Evolutionary conservation across 805 yeast genomes (phyloP).

Genomic region (Wickerhamiella spandovensis): DNA sequence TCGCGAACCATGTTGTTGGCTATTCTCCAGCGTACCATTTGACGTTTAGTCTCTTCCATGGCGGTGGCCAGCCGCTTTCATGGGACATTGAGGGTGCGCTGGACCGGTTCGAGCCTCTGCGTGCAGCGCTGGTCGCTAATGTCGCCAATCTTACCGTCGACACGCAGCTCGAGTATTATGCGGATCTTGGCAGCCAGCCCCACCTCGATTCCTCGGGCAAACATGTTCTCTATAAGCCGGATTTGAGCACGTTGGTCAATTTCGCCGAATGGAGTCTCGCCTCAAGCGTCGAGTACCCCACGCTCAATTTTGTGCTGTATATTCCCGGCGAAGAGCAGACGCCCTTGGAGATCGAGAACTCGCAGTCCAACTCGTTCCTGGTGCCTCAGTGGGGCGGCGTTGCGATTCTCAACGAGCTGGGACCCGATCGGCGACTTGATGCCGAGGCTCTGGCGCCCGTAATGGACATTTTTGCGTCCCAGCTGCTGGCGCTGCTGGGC

Average conservation of each 20-base stretch:
- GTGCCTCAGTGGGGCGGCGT: constrained; percentile 92
- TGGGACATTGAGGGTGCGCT: constrained; percentile 63
- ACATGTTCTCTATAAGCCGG: constrained; percentile 32
- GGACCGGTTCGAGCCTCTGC: constrained; percentile 41
- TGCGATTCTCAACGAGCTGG: constrained; percentile 33
- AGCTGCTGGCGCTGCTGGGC: constrained; percentile 61
- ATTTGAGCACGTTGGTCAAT: constrained; percentile 66
- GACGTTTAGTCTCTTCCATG: constrained; percentile 62
- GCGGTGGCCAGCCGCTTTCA: constrained; percentile 38
- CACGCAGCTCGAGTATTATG: constrained; percentile 63
- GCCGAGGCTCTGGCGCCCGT: constrained; percentile 39
- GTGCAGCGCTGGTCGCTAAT: constrained; percentile 35
- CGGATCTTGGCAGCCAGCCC: constrained; percentile 25
- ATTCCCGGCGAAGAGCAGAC: constrained; percentile 39
- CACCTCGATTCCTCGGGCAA: constrained; percentile 13
- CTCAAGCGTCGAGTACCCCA: constrained; percentile 44
- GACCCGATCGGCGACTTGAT: constrained; percentile 14
- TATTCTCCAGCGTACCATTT: constrained; percentile 58
- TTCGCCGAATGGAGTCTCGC: constrained; percentile 72
- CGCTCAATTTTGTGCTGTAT: constrained; percentile 57
- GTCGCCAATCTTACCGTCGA: constrained; percentile 64
- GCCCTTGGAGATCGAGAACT: constrained; percentile 37
- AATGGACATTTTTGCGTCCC: constrained; percentile 59
- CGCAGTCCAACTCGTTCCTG: constrained; percentile 43
- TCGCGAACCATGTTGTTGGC: constrained; percentile 31